Conservation (phyloP, 2,329 filamentous ascomycete species). For the Lasiodiplodia sp. region DNA sequence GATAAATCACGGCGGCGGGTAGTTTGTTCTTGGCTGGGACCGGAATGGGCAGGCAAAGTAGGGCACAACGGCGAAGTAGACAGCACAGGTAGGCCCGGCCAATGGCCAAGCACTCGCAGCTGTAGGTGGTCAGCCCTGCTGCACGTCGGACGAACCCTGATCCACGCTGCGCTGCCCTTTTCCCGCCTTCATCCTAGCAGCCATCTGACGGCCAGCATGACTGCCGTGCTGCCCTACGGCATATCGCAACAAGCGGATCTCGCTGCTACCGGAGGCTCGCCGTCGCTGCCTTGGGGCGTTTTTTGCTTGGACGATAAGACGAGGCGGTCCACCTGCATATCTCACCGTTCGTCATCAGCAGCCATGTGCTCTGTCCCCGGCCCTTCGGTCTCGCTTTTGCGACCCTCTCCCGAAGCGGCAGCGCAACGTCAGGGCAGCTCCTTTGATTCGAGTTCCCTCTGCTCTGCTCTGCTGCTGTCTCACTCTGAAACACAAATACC, state of each 20-base stretch:
- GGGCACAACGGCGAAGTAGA: not conserved
- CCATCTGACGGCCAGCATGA: slow-evolving; percentile 9
- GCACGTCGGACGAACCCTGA: slow-evolving; percentile 11
- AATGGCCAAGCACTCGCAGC: not conserved
- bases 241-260: slow-evolving; percentile 2
- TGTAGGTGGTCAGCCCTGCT: slow-evolving; percentile 24
- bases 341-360: slow-evolving; percentile 1
- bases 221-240: slow-evolving; percentile 8
- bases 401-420: not conserved
- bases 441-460: not conserved
- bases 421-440: slow-evolving; percentile 3
- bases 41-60: slow-evolving; percentile 6
- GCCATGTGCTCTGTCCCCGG: not conserved
- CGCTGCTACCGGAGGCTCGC: not conserved
- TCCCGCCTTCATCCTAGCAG: not conserved
- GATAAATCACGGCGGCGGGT: not conserved
- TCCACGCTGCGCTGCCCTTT: not conserved
- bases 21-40: not conserved
- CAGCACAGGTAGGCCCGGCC: not conserved
- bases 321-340: slow-evolving; percentile 20
- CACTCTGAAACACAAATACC: slow-evolving; percentile 5
- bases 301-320: slow-evolving; percentile 30
- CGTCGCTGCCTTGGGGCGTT: not conserved
- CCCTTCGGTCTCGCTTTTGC: slow-evolving; percentile 21
- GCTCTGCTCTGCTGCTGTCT: slow-evolving; percentile 1